Percentiles rank a stretch among this genome's conserved stretches.
These are phyloP conservation scores for Cyberlindnera mycetangii DNA, from an alignment of 805 yeast species.

Conservation along the genomic window DNA sequence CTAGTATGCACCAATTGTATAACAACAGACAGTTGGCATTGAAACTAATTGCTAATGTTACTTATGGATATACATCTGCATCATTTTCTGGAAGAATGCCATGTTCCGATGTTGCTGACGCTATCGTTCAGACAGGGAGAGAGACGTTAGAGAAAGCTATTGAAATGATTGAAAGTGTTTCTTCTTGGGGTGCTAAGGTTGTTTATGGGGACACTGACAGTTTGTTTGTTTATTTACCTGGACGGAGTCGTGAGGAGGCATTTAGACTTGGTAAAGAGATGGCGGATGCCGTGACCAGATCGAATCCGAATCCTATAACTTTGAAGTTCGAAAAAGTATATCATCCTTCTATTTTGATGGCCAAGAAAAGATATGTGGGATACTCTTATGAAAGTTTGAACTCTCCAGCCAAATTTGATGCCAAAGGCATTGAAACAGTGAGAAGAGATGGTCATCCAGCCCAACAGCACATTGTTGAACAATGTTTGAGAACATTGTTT, in stretches of 20 bases:
- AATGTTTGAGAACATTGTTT: slow-evolving; percentile 63
- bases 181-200: slow-evolving; percentile 81
- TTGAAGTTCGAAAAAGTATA: slow-evolving; percentile 92
- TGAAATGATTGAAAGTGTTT: slow-evolving; percentile 55
- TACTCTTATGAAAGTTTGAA: slow-evolving; percentile 61
- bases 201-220: slow-evolving; percentile 98
- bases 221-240: slow-evolving; percentile 86
- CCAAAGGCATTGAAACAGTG: slow-evolving; percentile 95
- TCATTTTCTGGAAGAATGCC: slow-evolving; percentile 98
- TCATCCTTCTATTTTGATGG: slow-evolving; percentile 75
- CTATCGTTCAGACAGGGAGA: slow-evolving; percentile 87
- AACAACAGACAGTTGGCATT: slow-evolving; percentile 82
- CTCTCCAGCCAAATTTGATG: slow-evolving; percentile 70
- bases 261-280: slow-evolving; percentile 71
- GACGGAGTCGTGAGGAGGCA: slow-evolving; percentile 73
- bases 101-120: slow-evolving; percentile 90
- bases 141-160: slow-evolving; percentile 77
- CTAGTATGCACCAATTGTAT: slow-evolving; percentile 51
- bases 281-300: slow-evolving; percentile 56
- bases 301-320: slow-evolving; percentile 77
- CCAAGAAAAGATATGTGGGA: slow-evolving; percentile 92
- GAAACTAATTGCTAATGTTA: slow-evolving; percentile 89
- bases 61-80: slow-evolving; percentile 95
- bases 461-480: slow-evolving; percentile 77
- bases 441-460: slow-evolving; percentile 95